Percentiles rank a stretch among this genome's conserved stretches.
Conservation (phyloP, 2,329 filamentous ascomycete species). For the Monosporascus cannonballus region DNA sequence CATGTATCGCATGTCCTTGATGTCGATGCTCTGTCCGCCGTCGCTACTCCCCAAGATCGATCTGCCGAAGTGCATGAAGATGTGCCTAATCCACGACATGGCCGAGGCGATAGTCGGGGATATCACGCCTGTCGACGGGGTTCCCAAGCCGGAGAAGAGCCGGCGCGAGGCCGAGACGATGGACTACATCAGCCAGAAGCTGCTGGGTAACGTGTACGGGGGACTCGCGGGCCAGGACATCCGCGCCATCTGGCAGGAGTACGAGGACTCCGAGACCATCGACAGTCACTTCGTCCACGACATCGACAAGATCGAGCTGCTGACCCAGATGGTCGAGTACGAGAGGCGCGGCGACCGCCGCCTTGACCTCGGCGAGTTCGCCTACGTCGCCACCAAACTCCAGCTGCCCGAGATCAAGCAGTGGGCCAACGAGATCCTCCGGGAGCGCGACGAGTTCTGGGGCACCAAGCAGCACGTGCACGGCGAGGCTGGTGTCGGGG, state of each 20-base stretch:
- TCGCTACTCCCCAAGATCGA: slow-evolving; percentile 67
- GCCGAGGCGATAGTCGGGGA: slow-evolving; percentile 92
- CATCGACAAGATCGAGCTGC: slow-evolving; percentile 91
- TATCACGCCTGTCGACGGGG: slow-evolving; percentile 86
- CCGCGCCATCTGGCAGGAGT: slow-evolving; percentile 83
- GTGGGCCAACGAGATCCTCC: slow-evolving; percentile 73
- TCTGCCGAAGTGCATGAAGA: slow-evolving; percentile 78
- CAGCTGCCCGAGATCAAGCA: slow-evolving; percentile 69
- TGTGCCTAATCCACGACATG: slow-evolving; percentile 97
- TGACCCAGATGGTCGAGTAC: slow-evolving; percentile 96
- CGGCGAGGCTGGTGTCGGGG: slow-evolving; percentile 36
- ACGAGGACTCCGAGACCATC: slow-evolving; percentile 78
- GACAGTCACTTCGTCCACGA: slow-evolving; percentile 93
- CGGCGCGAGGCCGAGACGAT: slow-evolving; percentile 83
- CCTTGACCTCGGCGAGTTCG: slow-evolving; percentile 81
- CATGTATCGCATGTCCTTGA: slow-evolving; percentile 99
- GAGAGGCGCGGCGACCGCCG: slow-evolving; percentile 63
- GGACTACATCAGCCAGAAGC: slow-evolving; percentile 72
- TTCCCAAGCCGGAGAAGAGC: slow-evolving; percentile 82
- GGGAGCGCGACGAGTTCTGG: slow-evolving; percentile 74
- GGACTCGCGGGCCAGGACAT: slow-evolving; percentile 65
- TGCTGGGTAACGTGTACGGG: slow-evolving; percentile 72
- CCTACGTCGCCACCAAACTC: slow-evolving; percentile 69
- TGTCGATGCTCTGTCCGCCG: slow-evolving; percentile 85
- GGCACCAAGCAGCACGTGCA: slow-evolving; percentile 40